phyloP scores from a whole-genome alignment of 1,139 yeast species.

The Candida neerlandica region DNA sequence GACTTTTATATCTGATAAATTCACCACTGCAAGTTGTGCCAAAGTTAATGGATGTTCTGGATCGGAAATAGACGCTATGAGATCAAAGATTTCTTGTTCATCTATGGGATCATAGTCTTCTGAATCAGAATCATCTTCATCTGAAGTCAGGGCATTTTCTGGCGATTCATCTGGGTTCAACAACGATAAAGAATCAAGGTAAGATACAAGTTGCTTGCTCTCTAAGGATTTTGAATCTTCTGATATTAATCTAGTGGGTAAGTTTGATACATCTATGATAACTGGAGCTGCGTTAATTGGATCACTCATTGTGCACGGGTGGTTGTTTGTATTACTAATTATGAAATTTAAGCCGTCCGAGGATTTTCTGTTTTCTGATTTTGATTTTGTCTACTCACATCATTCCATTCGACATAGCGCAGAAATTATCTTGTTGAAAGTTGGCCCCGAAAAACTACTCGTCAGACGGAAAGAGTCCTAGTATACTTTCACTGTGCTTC shows the following conservation, averaged over 20 bases:
- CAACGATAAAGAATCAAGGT: conserved; percentile 14
- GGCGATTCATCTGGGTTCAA: conserved; percentile 10
- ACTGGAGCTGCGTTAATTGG: conserved; percentile 93
- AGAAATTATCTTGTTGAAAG: no score
- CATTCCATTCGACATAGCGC: no score
- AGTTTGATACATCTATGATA: conserved; percentile 69
- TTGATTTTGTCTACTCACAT: neutral
- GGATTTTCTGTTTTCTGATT: neutral
- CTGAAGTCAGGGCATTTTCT: conserved; percentile 5
- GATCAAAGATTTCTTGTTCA: conserved; percentile 57
- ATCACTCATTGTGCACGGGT: conserved; percentile 51
- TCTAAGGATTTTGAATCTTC: neutral
- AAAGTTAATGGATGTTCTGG: conserved; percentile 97
- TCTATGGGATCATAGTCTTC: conserved; percentile 72
- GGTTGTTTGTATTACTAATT: neutral
- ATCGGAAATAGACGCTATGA: conserved; percentile 87
- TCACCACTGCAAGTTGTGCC: conserved; percentile 94
- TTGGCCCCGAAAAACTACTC: no score
- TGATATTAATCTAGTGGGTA: conserved; percentile 62
- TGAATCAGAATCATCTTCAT: conserved; percentile 11
- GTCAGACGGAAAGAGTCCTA: no score
- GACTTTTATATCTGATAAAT: conserved; percentile 76
- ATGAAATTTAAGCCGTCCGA: neutral
- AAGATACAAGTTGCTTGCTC: conserved; percentile 10
- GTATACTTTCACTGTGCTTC: no score